Conservation (phyloP, 352 stramenopile species). For the Blastocystis sp. region DNA sequence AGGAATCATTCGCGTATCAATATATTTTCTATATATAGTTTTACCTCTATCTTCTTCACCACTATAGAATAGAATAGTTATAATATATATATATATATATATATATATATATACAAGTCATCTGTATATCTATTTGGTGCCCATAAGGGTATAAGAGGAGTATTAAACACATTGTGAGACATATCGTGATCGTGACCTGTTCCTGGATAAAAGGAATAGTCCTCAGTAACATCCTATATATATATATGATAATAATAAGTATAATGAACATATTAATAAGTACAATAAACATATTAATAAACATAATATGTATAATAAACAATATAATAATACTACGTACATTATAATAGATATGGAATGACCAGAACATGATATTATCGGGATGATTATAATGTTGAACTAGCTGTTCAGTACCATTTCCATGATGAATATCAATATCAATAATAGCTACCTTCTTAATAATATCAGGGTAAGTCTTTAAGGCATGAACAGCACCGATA, state of each 20-base stretch:
- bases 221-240: slow-evolving; percentile 6
- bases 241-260: background rate
- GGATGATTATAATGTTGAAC: slow-evolving; percentile 42
- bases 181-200: slow-evolving; percentile 54
- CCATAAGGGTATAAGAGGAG: slow-evolving; percentile 57
- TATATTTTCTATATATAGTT: slow-evolving; percentile 48
- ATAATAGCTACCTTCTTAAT: slow-evolving; percentile 71
- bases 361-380: slow-evolving; percentile 39
- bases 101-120: too few relatives aligned
- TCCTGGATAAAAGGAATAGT: slow-evolving; percentile 56
- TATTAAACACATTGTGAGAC: slow-evolving; percentile 60
- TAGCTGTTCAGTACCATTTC: slow-evolving; percentile 60
- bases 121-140: slow-evolving; percentile 12
- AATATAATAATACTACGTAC: background rate
- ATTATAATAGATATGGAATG: slow-evolving; percentile 38
- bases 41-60: slow-evolving; percentile 16
- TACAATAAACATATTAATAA: background rate
- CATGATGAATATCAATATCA: slow-evolving; percentile 65
- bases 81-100: too few relatives aligned
- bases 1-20: slow-evolving; percentile 53
- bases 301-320: background rate
- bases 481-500: slow-evolving; percentile 68
- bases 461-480: slow-evolving; percentile 55
- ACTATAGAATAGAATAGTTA: background rate
- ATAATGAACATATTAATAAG: background rate